Percentiles rank a stretch among this genome's conserved stretches.
Conservation (phyloP, 371 early-diverging fungal genomes). For the Mortierella sp. region DNA sequence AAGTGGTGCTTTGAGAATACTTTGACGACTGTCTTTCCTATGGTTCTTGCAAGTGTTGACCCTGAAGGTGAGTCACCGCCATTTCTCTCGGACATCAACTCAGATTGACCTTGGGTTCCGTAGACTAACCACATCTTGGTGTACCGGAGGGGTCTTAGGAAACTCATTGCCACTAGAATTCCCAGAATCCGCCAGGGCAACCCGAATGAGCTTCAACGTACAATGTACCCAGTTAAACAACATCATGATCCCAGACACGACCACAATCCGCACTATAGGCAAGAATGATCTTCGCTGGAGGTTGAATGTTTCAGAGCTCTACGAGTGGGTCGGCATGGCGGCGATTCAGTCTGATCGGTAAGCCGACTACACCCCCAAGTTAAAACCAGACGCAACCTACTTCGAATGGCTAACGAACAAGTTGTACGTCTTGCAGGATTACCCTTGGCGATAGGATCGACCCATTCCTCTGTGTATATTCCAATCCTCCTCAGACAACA, state of each 20-base stretch:
- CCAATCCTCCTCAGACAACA: slow-evolving; percentile 46
- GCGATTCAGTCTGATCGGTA: slow-evolving; percentile 63
- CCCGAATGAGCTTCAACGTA: slow-evolving; percentile 10
- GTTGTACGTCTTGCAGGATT: slow-evolving; percentile 20
- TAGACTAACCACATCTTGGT: background rate
- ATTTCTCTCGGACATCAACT: too few species aligned
- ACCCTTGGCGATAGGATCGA: slow-evolving; percentile 52
- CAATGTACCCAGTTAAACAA: slow-evolving; percentile 10
- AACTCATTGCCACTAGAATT: slow-evolving; percentile 34
- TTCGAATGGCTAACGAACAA: too few species aligned
- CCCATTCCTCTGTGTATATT: slow-evolving; percentile 66
- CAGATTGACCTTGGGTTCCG: too few species aligned
- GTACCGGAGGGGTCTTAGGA: slow-evolving; percentile 6
- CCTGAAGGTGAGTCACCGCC: slow-evolving; percentile 44
- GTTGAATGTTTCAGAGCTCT: slow-evolving; percentile 50
- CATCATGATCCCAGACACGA: slow-evolving; percentile 32
- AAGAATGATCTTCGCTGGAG: slow-evolving; percentile 34
- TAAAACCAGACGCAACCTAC: too few species aligned
- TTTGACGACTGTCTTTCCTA: slow-evolving; percentile 52
- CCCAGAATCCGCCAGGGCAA: slow-evolving; percentile 16
- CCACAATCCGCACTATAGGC: slow-evolving; percentile 31
- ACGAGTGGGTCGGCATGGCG: slow-evolving; percentile 75
- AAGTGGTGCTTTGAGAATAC: slow-evolving; percentile 70
- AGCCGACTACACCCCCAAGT: too few species aligned
- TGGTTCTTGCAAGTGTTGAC: slow-evolving; percentile 58